Evolutionary conservation across 2,329 filamentous ascomycete genomes (phyloP), one percentile per base, ranked within the genome.

Genomic region (Diaporthe eres): DNA sequence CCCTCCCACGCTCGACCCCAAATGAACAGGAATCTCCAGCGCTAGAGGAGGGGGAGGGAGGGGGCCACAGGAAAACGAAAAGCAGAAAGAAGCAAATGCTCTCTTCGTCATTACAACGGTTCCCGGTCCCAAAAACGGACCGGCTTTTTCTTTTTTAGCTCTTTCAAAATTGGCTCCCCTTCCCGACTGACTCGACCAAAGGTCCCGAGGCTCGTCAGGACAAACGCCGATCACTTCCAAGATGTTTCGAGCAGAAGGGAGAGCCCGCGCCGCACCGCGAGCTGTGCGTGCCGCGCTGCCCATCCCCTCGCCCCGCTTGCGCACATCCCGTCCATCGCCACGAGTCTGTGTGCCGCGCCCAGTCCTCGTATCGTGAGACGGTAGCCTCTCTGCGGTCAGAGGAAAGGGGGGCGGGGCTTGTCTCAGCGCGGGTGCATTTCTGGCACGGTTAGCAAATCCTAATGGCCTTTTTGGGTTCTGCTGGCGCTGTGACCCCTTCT

Each of bases 351-450:
- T 68, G 63, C 47, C 63, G 63, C 65, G 65, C 65, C 65, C 65
- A 73, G 58, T 57, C 71, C 71, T 65, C 71, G 71, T 73, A 55
- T 73, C 71, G 44, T 73, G 71, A 73, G 71, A 73, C 71, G 58
- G 71, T 65, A 65, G 58, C 39, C 44, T 63, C 28, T 53, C 53
- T 65, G 58, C 58, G 58, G 58, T 55, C 58, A 55, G 71, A 63
- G 31, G 19, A 68, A 53, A 19, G 44, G 47, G 70, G 71, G 58
- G 42, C 44, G 44, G 34, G 44, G 25, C 17, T 28, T 68, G 65
- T 68, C 65, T 65, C 71, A 55, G 58, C 47, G 47, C 58, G 37
- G 25, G 22, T 37, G 44, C 63, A 67, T 19, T 10, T 17, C 47
- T 68, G 61, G 42, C 61, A 68, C 63, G 44, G 44, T 39, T n/a